Evolutionary conservation across 2,329 filamentous ascomycete species (phyloP), one percentile per base, ranked within the genome.

Genomic region (Diplodia scrobiculata): DNA sequence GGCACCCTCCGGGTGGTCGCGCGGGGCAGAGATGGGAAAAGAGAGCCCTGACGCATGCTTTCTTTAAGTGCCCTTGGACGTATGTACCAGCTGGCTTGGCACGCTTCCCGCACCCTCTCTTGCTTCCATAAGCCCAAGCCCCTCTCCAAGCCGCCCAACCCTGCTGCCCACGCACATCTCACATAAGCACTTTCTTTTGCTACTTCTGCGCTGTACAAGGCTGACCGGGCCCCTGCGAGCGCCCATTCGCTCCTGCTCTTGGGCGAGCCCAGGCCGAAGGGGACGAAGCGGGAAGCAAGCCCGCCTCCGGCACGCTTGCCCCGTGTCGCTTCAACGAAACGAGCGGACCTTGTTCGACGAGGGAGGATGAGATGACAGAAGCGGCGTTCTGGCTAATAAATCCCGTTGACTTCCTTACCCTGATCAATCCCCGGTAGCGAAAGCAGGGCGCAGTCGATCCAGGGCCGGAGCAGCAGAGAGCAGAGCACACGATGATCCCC

Each of bases 91-190:
- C 55, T 17, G 32, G 41, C 41, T 45, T 45, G 41, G 41, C 41
- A n/a, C 19, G 41, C 41, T 7, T 17, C 41, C 10, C 41, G 41
- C 41, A 10, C 41, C 38, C 36, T 45, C 25, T 4, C 36, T 14
- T 50, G 53, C 58, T 62, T 41, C 45, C 58, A 62, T 62, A 62
- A 62, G 58, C 58, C 41, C 58, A 62, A 50, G 29, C 58, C 41
- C 29, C 58, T 5, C 5, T 25, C 36, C 58, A 62, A 62, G 58
- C 58, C 25, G 25, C 25, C 25, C 25, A 25, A 25, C 25, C 25
- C 58, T 45, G 45, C 51, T 45, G 41, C 41, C 38, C 25, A 48
- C 38, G 55, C 55, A 62, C 29, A 62, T 62, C 58, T 62, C 58
- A 62, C 58, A 29, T 62, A 45, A 62, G 58, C 58, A 62, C 58